Evolutionary conservation across 768 basidiomycete genomes (phyloP), one percentile per base, ranked within the genome.

Genomic region (Leccinum variicolor): DNA sequence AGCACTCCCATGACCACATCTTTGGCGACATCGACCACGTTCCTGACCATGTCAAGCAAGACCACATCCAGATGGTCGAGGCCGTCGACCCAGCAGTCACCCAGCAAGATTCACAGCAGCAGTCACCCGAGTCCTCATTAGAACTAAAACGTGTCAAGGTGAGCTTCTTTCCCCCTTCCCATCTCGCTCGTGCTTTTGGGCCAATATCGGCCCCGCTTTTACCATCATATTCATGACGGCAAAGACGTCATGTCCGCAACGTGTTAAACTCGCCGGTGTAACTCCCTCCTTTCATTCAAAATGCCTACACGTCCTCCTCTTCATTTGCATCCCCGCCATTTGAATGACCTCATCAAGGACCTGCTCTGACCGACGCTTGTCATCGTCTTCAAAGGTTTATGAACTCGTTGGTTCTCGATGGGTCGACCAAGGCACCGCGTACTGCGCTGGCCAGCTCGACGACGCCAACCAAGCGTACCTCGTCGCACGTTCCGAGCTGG

Each of bases 361-460:
- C 46, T 59, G 25, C 57, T 69, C 69, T 72, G 63, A 72, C 73
- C 67, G 62, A 61, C 62, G 17, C 57, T 65, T 63, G 34, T 69
- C 58, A 54, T 56, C 58, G 51, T 66, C 60, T 57, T 67, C 62
- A 64, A 67, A 99, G 89, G 96, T 99, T 26, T 98, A 99, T 74
- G 89, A 95, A 73, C 87, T 99, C 58, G 83, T 93, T 53, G 92
- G 89, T 57, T 82, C 89, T 62, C 84, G 87, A 56, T 99, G 97
- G 97, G 82, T 87, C 55, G 97, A 99, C 79, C 87, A 94, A 70
- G 97, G 97, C 49, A 99, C 97, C 17, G 97, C 97, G 1, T 92
- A 94, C 70, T 97, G 95, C 72, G 91, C 90, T 67, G 94, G 94
- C 47, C 87, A 94, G 69, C 90, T 89, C 62, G 83, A 86, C 64